Base-by-base conservation (phyloP, 75 land plant genomes). In the Selaginella moellendorffii region DNA sequence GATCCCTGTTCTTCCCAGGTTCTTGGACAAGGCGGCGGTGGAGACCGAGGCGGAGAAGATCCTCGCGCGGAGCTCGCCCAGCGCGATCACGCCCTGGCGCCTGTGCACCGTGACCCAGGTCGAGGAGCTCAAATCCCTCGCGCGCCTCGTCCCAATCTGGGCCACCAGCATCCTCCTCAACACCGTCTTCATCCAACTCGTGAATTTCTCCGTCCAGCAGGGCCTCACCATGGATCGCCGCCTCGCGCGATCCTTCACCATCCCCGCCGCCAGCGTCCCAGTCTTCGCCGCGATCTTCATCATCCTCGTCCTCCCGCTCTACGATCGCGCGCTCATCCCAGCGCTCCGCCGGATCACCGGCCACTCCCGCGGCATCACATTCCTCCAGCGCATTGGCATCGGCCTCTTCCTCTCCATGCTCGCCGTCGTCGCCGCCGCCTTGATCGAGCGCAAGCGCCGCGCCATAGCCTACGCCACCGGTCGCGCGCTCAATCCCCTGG, bases 381-480 rank as follows among this genome's bases (percentile, higher is more conserved):
- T 75, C 65, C 60, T 90, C 54, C 84, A 90, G 51, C 54, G 90
- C 5, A 86, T 86, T 75, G 96, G 96, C 28, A 73, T 85, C 26
- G 96, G 90, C 22, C 74, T 89, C 29, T 70, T 81, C 31, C 26
- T 83, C 14, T 81, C 87, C 14, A 70, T 83, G 12, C 19, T 79
- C 0, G 61, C 80, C 46, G 77, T 83, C 79, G 58, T 70, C 14
- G 80, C 75, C 19, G 91, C 91, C 27, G 91, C 84, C 36, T 8
- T 78, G 60, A 80, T 87, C 10, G 91, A 87, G 69, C 74, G 77
- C 2, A 64, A 31, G 56, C 65, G 91, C 0, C 62, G 31, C 9
- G 12, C 30, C 22, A 63, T 30, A 23, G 27, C 63, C 10, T 27
- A 24, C 17, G 10, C 27, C 2, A 1, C 27, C 26, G 63, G 17